Evolutionary conservation across 2,329 filamentous ascomycete species (phyloP), one percentile per base, ranked within the genome.

Genomic region (Xenoacremonium recifei): DNA sequence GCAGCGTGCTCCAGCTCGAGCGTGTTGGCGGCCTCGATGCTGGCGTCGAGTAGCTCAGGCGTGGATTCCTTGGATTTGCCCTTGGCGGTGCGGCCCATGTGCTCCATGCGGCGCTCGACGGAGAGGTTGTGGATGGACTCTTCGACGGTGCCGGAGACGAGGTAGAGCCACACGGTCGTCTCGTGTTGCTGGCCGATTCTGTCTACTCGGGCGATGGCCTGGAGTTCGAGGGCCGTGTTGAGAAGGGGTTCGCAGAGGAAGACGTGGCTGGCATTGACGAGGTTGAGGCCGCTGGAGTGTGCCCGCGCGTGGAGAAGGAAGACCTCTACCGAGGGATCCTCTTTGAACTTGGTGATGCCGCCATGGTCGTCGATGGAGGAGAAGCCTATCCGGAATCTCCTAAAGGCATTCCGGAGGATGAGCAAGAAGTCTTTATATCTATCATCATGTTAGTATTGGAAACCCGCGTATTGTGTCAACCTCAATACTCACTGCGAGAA

Each of bases 131-230:
- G 90, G 48, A 97, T 95, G 2, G 86, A 86, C 67, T 95, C 86
- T 60, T 99, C 93, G 0, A 97, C 89, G 0, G 92, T 95, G 38
- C 87, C 88, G 13, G 85, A 82, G n/a, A 96, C 80, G 3, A 97
- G 76, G 62, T 97, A 97, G 64, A 96, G 85, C 87, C 91, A 97
- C 2, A 97, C 90, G 0, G 89, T 96, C 1, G 93, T 99, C 51
- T 87, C 78, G 38, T 87, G 82, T 49, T 84, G 76, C 65, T 97
- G 93, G 0, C 93, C 93, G 49, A 99, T 99, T 25, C 93, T 82
- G 61, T 99, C 90, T 2, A 99, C 91, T 42, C 93, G 85, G 1
- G 92, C 91, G 58, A 97, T 95, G 12, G 91, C 92, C 64, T 99
- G 93, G 9, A 97, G 75, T 65, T 97, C 93, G 13, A 99, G 81